Evolutionary conservation across 352 stramenopile species (phyloP).

Genomic region (Pythium pyrilobum): DNA sequence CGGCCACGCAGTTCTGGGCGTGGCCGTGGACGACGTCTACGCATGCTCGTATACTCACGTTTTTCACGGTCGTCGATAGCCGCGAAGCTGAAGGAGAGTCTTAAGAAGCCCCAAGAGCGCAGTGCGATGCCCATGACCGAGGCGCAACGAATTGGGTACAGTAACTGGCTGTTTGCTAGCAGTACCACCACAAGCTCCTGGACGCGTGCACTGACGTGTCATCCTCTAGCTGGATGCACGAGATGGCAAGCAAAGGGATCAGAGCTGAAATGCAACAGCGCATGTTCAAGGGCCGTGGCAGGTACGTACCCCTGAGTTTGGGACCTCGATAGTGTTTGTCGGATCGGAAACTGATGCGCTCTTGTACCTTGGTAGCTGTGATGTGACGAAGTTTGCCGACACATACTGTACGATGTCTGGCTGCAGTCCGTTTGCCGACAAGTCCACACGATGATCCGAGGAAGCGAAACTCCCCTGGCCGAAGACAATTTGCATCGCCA

Average conservation of each 20-base stretch:
- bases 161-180: neutral
- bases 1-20: too few species aligned
- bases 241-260: constrained; percentile 61
- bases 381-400: constrained; percentile 81
- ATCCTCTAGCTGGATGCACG: constrained; percentile 75
- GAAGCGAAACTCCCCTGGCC: too few species aligned
- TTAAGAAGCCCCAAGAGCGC: constrained; percentile 65
- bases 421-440: constrained; percentile 82
- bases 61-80: constrained; percentile 12
- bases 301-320: constrained; percentile 22
- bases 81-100: constrained; percentile 55
- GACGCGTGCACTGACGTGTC: too few species aligned
- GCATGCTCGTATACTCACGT: neutral
- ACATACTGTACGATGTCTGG: constrained; percentile 83
- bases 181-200: neutral
- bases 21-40: too few species aligned
- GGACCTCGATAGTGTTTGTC: too few species aligned
- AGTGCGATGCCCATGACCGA: constrained; percentile 66
- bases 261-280: constrained; percentile 68
- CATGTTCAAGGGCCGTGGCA: constrained; percentile 80
- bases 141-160: constrained; percentile 62
- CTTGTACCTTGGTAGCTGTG: too few species aligned
- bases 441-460: constrained; percentile 78
- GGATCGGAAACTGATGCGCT: too few species aligned
- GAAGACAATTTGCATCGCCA: too few species aligned